Evolutionary conservation across 1,284 basidiomycete genomes (phyloP), one percentile per base, ranked within the genome.

Genomic region (Sanghuangporus baumii): DNA sequence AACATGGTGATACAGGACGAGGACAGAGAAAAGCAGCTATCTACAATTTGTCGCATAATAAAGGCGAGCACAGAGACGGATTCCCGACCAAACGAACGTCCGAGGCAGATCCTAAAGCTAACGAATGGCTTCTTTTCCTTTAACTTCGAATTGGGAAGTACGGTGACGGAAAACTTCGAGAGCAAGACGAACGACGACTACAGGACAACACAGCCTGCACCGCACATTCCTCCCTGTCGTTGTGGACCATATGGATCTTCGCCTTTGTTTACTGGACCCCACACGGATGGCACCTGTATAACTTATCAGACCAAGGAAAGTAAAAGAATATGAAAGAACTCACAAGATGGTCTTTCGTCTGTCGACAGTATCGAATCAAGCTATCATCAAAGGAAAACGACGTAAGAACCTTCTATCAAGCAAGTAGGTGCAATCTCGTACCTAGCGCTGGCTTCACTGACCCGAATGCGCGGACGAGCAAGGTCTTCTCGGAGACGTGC

Each of bases 251-350:
- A 93, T 63, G 92, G 92, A 72, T 94, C 91, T 66, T 93, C 89
- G 57, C 84, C 83, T 73, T 88, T 90, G 65, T 85, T 84, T n/a
- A 93, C 85, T 38, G 89, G 87, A 6, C 93, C 93, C 94, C 93
- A 97, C 1, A 96, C 90, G 31, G 89, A 93, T 16, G 94, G 93
- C 55, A 94, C 86, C 88, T 93, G 69, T 41, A 67, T 63, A 34
- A 57, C n/a, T 37, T 65, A 66, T 62, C 66, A 66, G 37, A 23
- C 62, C 20, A 36, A 47, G 59, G 52, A 18, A 9, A 7, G 41
- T 3, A 6, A 18, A 62, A 58, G 40, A 51, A 54, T 26, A 68
- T 68, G 59, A 58, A 23, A 26, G 34, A 52, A 74, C 83, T 68
- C 62, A 89, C 88, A 62, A 92, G 78, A 68, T 87, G 86, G 73